Evolutionary conservation across 1,139 yeast species (phyloP).

Genomic region (Pichia sp.): DNA sequence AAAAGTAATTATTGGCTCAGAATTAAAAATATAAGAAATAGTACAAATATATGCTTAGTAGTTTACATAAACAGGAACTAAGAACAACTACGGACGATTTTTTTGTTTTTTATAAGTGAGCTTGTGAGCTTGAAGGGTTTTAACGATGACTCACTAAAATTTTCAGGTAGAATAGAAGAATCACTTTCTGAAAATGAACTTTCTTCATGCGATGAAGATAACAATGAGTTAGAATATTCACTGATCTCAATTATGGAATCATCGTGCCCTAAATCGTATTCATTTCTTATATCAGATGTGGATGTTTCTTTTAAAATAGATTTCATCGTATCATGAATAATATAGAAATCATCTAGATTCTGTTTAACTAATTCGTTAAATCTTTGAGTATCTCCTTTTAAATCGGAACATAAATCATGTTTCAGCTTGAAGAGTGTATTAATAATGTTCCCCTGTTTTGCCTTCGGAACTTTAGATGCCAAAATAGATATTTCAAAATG

Average conservation of each 20-base stretch:
- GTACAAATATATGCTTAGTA: no score
- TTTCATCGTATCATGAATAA: constrained; percentile 24
- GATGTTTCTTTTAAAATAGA: constrained; percentile 10
- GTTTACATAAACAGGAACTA: no score
- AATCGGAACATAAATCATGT: constrained; percentile 19
- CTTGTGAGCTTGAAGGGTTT: constrained; percentile 10
- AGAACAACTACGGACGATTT: no score
- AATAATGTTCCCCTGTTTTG: constrained; percentile 14
- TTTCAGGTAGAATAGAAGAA: background rate
- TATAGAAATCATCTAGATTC: constrained; percentile 24
- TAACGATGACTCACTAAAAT: background rate
- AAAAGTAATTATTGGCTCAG: no score
- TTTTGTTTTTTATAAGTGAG: background rate
- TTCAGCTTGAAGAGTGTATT: constrained; percentile 16
- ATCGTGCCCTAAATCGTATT: background rate
- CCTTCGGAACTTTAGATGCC: constrained; percentile 7
- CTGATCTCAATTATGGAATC: constrained; percentile 14
- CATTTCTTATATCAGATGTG: background rate
- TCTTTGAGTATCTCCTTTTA: constrained; percentile 20
- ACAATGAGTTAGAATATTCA: constrained; percentile 11
- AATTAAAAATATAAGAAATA: no score
- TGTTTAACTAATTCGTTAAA: constrained; percentile 22
- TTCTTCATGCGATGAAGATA: constrained; percentile 4
- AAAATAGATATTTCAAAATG: constrained; percentile 12
- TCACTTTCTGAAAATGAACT: constrained; percentile 13